These are phyloP conservation scores for Nissolia schottii DNA, from an alignment of 306 rosid species.

Conservation along the genomic window DNA sequence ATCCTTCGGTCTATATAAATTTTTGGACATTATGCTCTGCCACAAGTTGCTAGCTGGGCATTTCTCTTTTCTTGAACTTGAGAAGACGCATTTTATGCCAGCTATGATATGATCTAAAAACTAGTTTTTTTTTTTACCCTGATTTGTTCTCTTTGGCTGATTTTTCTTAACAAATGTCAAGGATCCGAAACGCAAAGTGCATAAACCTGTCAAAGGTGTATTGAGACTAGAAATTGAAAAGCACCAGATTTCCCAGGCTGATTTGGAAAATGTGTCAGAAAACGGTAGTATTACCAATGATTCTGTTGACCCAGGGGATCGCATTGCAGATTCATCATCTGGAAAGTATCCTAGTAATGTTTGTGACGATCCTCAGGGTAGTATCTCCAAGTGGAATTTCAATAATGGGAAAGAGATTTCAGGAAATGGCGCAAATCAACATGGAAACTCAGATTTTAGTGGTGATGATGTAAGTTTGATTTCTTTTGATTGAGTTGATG, in stretches of 20 bases:
- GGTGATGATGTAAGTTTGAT: conserved; percentile 70
- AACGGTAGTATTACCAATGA: conserved; percentile 83
- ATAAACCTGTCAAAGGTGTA: conserved; percentile 93
- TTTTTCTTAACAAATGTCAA: conserved; percentile 26
- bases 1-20: not conserved
- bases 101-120: not conserved
- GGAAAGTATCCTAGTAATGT: conserved; percentile 71
- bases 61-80: not conserved
- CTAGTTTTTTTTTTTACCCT: not conserved
- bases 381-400: conserved; percentile 60
- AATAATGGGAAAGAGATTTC: conserved; percentile 52
- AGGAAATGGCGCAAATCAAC: conserved; percentile 64
- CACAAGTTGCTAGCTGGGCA: not conserved
- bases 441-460: conserved; percentile 51
- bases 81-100: not conserved
- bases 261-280: conserved; percentile 85
- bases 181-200: conserved; percentile 96
- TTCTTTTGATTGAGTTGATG: not conserved
- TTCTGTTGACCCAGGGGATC: conserved; percentile 70
- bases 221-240: conserved; percentile 90
- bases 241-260: conserved; percentile 78
- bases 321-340: conserved; percentile 45
- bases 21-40: not conserved
- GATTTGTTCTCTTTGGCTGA: conserved; percentile 14
- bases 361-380: conserved; percentile 76